Conservation (phyloP, 2,329 filamentous ascomycete genomes). For the Pseudogymnoascus sp. region DNA sequence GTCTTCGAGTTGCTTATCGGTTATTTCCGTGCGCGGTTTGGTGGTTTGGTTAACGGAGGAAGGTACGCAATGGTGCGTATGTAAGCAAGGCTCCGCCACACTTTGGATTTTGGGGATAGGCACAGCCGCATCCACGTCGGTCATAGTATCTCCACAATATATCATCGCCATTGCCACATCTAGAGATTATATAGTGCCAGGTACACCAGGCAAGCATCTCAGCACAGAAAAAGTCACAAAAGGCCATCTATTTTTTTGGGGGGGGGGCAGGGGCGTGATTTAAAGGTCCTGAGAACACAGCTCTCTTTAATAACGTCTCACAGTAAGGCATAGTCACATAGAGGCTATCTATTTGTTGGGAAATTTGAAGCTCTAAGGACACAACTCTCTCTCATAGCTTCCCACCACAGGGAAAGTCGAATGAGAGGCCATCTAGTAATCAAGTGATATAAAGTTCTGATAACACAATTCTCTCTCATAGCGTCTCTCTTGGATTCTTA, state of each 20-base stretch:
- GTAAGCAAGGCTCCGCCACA: slow-evolving; percentile 12
- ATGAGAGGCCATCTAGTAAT: too few species aligned
- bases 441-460: too few species aligned
- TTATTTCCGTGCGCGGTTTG: slow-evolving; percentile 10
- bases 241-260: neutral
- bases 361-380: too few species aligned
- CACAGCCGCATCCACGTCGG: neutral
- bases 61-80: slow-evolving; percentile 10
- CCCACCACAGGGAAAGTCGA: too few species aligned
- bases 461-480: neutral
- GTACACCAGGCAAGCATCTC: neutral
- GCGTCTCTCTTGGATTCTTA: neutral
- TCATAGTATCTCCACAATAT: neutral
- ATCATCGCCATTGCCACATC: neutral
- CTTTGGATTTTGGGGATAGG: slow-evolving; percentile 2
- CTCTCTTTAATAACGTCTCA: too few species aligned
- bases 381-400: too few species aligned
- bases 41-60: neutral
- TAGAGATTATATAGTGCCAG: neutral
- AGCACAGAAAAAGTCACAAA: neutral
- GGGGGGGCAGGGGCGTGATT: neutral
- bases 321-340: too few species aligned
- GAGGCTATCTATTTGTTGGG: too few species aligned
- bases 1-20: slow-evolving; percentile 10
- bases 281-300: neutral